phyloP scores from a whole-genome alignment of 2,329 filamentous ascomycete species.

The Aaosphaeria arxii region DNA sequence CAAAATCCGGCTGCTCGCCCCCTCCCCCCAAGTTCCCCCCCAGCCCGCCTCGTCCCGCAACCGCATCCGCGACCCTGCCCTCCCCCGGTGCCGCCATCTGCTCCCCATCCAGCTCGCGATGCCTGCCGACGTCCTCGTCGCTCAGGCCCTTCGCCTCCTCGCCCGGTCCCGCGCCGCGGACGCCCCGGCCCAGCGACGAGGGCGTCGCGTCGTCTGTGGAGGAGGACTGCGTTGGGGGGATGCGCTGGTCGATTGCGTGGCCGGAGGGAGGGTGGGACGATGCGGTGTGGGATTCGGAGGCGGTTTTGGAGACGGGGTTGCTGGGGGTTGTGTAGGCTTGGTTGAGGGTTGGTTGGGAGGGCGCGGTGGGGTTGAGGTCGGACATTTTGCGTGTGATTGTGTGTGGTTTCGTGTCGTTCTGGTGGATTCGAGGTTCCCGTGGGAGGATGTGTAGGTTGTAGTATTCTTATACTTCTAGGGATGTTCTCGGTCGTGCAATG shows the following conservation, averaged over 20 bases:
- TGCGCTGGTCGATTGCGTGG: constrained; percentile 31
- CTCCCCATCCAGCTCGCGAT: constrained; percentile 46
- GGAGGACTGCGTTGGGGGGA: constrained; percentile 35
- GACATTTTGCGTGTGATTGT: constrained; percentile 29
- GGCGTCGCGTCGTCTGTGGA: constrained; percentile 34
- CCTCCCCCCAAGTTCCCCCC: constrained; percentile 29
- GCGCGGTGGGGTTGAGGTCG: constrained; percentile 38
- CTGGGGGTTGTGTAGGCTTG: constrained; percentile 47
- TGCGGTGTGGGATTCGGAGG: constrained; percentile 35
- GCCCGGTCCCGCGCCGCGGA: constrained; percentile 43
- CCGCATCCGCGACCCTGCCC: constrained; percentile 42
- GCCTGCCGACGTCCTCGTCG: constrained; percentile 41
- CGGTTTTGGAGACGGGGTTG: constrained; percentile 45
- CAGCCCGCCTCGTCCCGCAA: constrained; percentile 21
- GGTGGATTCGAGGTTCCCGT: neutral
- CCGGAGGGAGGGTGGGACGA: constrained; percentile 31
- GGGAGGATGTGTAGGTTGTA: neutral
- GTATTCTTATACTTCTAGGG: too few relatives aligned
- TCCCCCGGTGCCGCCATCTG: constrained; percentile 50
- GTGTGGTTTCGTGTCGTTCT: constrained; percentile 1
- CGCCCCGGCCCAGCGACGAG: constrained; percentile 39
- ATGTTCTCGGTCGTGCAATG: too few relatives aligned
- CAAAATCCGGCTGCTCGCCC: constrained; percentile 39
- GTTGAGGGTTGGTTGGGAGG: constrained; percentile 43
- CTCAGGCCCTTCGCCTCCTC: constrained; percentile 42